These are phyloP conservation scores for Irpex rosettiformis DNA, from an alignment of 1,284 basidiomycete genomes.

Conservation along the genomic window DNA sequence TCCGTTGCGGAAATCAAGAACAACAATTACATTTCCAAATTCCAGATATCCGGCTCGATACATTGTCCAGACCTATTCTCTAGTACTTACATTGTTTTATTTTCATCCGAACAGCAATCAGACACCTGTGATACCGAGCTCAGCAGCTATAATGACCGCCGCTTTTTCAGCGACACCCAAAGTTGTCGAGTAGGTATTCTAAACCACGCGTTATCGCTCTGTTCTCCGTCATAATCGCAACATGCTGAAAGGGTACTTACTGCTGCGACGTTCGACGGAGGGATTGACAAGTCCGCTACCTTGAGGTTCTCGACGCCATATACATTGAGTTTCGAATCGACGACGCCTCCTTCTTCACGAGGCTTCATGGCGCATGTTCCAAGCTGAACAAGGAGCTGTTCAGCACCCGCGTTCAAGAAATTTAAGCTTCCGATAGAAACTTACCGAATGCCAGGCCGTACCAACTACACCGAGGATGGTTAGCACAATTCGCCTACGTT, in stretches of 20 bases:
- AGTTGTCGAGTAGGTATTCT: constrained; percentile 18
- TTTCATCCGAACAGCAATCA: constrained; percentile 1
- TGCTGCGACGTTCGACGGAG: constrained; percentile 15
- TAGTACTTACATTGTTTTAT: background rate
- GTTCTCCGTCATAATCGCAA: background rate
- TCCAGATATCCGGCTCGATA: background rate
- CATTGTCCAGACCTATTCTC: background rate
- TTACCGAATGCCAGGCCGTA: constrained; percentile 52
- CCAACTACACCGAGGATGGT: constrained; percentile 6
- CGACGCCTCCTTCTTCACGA: constrained; percentile 50
- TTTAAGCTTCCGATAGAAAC: constrained; percentile 13
- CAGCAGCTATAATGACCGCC: constrained; percentile 15
- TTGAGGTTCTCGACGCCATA: constrained; percentile 42
- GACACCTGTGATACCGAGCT: constrained; percentile 14
- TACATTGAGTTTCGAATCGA: constrained; percentile 55
- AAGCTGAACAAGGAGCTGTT: constrained; percentile 29
- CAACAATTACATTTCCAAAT: background rate
- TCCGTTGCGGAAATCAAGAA: no score
- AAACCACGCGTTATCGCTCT: background rate
- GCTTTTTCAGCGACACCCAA: constrained; percentile 15
- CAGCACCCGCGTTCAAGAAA: background rate
- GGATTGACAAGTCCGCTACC: constrained; percentile 15
- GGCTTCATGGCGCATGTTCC: constrained; percentile 66
- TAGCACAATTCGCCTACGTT: background rate
- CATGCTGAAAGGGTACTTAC: constrained; percentile 1